These are phyloP conservation scores for Cladosporium sp. DNA, from an alignment of 2,329 filamentous ascomycete species.

Conservation along the genomic window DNA sequence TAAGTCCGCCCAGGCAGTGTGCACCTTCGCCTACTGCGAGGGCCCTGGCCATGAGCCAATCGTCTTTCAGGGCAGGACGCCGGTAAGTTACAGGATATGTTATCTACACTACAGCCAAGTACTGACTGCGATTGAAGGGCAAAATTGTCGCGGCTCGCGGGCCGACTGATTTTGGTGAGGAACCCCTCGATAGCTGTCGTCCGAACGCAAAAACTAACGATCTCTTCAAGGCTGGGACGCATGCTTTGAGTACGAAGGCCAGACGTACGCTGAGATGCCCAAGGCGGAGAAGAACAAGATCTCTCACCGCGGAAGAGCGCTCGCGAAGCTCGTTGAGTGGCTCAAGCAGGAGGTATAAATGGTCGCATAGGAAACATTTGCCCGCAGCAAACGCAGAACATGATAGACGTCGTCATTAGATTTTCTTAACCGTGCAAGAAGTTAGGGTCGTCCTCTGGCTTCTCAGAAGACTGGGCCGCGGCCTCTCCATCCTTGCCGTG, in stretches of 20 bases:
- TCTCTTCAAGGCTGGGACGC: constrained; percentile 78
- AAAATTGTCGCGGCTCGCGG: constrained; percentile 82
- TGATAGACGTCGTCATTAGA: not conserved
- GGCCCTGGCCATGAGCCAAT: constrained; percentile 79
- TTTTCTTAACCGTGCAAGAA: constrained; percentile 29
- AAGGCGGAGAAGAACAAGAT: constrained; percentile 82
- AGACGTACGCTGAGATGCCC: constrained; percentile 96
- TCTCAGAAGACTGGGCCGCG: constrained; percentile 19
- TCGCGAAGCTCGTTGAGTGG: constrained; percentile 81
- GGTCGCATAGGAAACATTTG: not conserved
- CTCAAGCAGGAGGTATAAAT: constrained; percentile 32
- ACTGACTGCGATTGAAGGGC: constrained; percentile 42
- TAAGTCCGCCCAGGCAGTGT: constrained; percentile 87
- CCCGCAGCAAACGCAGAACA: not conserved
- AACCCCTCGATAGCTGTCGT: not conserved
- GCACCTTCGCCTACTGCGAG: constrained; percentile 87
- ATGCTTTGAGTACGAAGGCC: constrained; percentile 86
- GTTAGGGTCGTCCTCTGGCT: constrained; percentile 29
- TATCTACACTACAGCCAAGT: not conserved
- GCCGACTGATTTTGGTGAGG: constrained; percentile 72
- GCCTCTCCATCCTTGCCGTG: constrained; percentile 37
- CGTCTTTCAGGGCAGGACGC: constrained; percentile 85
- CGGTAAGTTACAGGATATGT: constrained; percentile 45
- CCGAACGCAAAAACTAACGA: constrained; percentile 13
- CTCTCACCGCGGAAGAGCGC: constrained; percentile 82